These are phyloP conservation scores for Coemansia sp. DNA, from an alignment of 192 early-diverging fungal genomes.

Conservation along the genomic window DNA sequence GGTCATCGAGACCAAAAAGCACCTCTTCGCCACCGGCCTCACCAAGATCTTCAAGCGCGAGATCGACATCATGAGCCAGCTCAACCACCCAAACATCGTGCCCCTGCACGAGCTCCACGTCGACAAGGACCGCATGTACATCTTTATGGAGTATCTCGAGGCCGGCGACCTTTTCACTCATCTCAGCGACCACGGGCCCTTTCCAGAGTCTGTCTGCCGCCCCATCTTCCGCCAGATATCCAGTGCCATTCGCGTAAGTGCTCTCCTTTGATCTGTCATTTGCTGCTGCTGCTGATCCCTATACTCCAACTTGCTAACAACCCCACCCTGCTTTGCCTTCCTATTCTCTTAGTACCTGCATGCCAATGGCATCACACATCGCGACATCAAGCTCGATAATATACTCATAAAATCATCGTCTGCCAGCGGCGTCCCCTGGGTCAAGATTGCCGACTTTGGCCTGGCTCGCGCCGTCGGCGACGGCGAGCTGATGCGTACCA, in stretches of 20 bases:
- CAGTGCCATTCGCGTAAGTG: constrained; percentile 35
- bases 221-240: constrained; percentile 50
- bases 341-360: constrained; percentile 70
- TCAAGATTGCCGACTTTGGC: constrained; percentile 69
- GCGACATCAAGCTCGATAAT: constrained; percentile 92
- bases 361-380: constrained; percentile 78
- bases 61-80: constrained; percentile 41
- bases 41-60: constrained; percentile 49
- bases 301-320: background rate
- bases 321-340: background rate
- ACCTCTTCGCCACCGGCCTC: constrained; percentile 41
- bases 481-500: constrained; percentile 49
- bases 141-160: constrained; percentile 52
- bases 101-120: constrained; percentile 41
- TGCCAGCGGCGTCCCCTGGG: constrained; percentile 9
- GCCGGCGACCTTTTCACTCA: constrained; percentile 50
- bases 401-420: constrained; percentile 44
- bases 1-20: constrained; percentile 46
- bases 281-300: background rate
- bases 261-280: background rate
- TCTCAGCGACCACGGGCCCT: constrained; percentile 32
- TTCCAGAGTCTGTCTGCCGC: constrained; percentile 38
- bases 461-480: constrained; percentile 53
- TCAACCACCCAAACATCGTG: constrained; percentile 42
- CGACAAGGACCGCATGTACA: constrained; percentile 48